Evolutionary conservation across 2,329 filamentous ascomycete genomes (phyloP).

Genomic region (Pestalotiopsis sp.): DNA sequence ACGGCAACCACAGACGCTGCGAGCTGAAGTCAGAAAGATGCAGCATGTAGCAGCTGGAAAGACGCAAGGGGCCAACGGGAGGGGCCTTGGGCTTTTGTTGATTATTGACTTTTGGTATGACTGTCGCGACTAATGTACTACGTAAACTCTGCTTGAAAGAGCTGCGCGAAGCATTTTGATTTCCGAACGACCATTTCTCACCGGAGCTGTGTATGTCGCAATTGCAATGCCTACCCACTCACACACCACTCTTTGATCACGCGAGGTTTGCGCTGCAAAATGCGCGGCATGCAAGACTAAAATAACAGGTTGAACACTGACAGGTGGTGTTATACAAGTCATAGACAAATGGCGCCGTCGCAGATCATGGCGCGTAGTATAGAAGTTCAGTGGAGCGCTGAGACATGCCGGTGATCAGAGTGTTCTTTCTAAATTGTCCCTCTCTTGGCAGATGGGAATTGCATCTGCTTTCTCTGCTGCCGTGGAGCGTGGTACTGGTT

Average conservation of each 20-base stretch:
- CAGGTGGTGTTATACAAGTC: background rate
- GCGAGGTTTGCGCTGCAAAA: background rate
- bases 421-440: background rate
- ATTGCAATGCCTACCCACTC: background rate
- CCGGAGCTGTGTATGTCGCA: too few species aligned
- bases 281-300: background rate
- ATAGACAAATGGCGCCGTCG: background rate
- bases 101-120: background rate
- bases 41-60: background rate
- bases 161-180: background rate
- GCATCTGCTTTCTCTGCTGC: background rate
- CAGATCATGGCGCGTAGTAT: background rate
- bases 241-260: background rate
- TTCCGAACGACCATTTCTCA: too few species aligned
- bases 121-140: background rate
- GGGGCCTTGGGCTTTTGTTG: background rate
- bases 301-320: background rate
- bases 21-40: background rate
- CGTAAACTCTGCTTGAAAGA: background rate
- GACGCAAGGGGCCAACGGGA: background rate
- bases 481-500: background rate
- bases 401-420: slow-evolving; percentile 3
- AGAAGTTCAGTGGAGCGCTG: background rate
- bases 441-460: background rate
- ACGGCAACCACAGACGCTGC: too few species aligned